Conservation (phyloP, 2,329 filamentous ascomycete species). For the Alternaria brassicae region DNA sequence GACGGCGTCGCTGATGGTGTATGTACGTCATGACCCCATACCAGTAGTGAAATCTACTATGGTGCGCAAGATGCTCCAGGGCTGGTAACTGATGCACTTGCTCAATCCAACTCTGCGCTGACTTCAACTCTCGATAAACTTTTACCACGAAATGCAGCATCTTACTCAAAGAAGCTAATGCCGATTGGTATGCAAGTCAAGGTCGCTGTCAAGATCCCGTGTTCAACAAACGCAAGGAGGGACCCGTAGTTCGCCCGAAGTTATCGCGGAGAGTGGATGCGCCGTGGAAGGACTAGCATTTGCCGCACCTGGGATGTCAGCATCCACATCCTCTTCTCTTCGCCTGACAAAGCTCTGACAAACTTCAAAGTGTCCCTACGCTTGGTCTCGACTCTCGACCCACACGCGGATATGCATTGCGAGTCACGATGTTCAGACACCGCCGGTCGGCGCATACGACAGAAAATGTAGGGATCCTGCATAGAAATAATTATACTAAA, state of each 20-base stretch:
- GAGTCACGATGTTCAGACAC: slow-evolving; percentile 20
- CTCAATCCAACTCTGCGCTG: neutral
- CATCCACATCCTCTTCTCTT: neutral
- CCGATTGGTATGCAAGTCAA: neutral
- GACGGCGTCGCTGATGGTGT: neutral
- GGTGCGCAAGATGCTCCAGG: neutral
- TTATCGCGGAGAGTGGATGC: neutral
- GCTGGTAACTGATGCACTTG: neutral
- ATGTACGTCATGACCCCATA: slow-evolving; percentile 3
- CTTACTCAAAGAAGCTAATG: neutral
- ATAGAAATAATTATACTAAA: too few species aligned
- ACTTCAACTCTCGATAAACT: neutral
- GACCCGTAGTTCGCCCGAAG: neutral
- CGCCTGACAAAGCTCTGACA: slow-evolving; percentile 25
- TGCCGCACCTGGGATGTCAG: neutral
- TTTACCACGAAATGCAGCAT: neutral
- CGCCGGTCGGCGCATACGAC: too few species aligned
- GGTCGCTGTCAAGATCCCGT: neutral
- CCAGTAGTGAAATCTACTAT: neutral
- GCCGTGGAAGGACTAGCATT: neutral
- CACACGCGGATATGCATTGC: slow-evolving; percentile 6
- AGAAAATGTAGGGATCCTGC: too few species aligned
- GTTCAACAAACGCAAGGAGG: neutral
- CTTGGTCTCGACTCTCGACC: neutral
- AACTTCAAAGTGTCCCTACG: slow-evolving; percentile 4